Conservation (phyloP, 2,329 filamentous ascomycete genomes). For the Paraphaeosphaeria minitans region DNA sequence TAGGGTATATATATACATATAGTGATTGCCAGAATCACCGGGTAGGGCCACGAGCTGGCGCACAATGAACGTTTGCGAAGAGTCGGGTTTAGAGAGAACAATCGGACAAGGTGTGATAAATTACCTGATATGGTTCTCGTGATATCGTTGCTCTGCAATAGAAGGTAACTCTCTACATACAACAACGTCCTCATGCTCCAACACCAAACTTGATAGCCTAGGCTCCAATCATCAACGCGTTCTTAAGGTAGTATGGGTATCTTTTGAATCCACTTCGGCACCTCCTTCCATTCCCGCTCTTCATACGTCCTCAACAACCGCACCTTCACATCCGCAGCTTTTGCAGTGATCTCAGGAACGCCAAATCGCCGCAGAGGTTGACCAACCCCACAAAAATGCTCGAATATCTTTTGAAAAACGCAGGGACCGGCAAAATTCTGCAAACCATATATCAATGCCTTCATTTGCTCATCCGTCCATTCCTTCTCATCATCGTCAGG, state of each 20-base stretch:
- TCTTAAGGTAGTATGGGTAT: slow-evolving; percentile 31
- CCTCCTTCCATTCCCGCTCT: slow-evolving; percentile 27
- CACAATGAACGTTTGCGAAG: no score
- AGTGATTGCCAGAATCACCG: no score
- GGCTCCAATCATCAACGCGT: background rate
- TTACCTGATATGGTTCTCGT: no score
- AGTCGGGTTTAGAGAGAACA: no score
- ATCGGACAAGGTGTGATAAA: no score
- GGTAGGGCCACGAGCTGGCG: no score
- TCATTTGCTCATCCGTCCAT: slow-evolving; percentile 42
- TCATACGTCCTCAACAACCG: slow-evolving; percentile 20
- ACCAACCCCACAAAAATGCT: slow-evolving; percentile 28
- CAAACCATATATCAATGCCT: slow-evolving; percentile 41
- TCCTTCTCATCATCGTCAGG: slow-evolving; percentile 17
- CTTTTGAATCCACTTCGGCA: slow-evolving; percentile 33
- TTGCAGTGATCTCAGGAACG: slow-evolving; percentile 34
- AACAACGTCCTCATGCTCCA: no score
- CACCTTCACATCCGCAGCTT: slow-evolving; percentile 29
- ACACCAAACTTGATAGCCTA: background rate
- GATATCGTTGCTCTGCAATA: background rate
- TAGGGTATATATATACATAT: no score
- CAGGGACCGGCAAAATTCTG: slow-evolving; percentile 25
- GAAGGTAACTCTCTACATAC: background rate
- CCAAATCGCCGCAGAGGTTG: slow-evolving; percentile 34
- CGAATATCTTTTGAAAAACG: slow-evolving; percentile 39